These are phyloP conservation scores for Tremella mesenterica DNA, from an alignment of 768 basidiomycete genomes.

Conservation along the genomic window DNA sequence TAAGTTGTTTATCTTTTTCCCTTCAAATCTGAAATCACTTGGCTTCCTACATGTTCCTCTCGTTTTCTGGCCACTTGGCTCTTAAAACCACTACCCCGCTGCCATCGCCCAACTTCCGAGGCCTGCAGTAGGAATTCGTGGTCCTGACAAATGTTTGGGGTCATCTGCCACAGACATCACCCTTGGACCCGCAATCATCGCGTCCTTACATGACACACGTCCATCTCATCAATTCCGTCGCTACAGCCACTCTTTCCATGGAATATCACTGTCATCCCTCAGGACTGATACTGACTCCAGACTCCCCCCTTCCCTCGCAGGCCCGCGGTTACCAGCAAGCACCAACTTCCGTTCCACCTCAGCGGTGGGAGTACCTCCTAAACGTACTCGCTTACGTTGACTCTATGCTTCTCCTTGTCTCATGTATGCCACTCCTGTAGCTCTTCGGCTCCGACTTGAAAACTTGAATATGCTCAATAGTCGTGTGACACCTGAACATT, in stretches of 20 bases:
- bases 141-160: too few species aligned
- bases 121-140: too few species aligned
- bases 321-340: conserved; percentile 30
- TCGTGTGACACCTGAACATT: too few species aligned
- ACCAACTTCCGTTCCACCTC: conserved; percentile 34
- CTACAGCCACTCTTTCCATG: too few species aligned
- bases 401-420: not conserved
- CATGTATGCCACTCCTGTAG: too few species aligned
- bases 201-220: not conserved
- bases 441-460: too few species aligned
- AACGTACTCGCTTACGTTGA: conserved; percentile 22
- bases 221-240: not conserved
- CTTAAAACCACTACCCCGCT: too few species aligned
- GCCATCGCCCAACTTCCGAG: too few species aligned
- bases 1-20: conserved; percentile 11
- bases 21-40: not conserved
- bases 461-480: too few species aligned
- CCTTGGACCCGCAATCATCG: too few species aligned
- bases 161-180: too few species aligned
- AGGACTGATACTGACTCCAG: conserved; percentile 6
- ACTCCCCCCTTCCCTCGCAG: conserved; percentile 30
- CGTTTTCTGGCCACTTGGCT: too few species aligned
- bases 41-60: not conserved
- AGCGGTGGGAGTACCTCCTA: conserved; percentile 5
- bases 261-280: not conserved